phyloP scores from a whole-genome alignment of 2,329 filamentous ascomycete genomes.

The Penicillium brevicompactum region DNA sequence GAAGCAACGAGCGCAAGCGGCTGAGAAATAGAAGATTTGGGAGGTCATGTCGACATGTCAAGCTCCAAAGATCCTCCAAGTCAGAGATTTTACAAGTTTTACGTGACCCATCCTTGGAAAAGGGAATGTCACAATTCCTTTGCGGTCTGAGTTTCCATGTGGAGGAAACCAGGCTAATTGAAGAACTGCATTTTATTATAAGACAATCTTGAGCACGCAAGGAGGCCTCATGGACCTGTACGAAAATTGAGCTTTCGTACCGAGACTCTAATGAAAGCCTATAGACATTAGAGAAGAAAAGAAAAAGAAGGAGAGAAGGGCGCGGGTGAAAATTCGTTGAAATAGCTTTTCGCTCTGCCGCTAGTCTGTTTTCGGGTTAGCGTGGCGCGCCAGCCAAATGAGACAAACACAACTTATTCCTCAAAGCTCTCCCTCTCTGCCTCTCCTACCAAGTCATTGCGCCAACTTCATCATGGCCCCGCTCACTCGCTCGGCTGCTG shows the following conservation, averaged over 20 bases:
- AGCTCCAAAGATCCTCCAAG: conserved; percentile 7
- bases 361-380: conserved; percentile 39
- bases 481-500: conserved; percentile 35
- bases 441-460: conserved; percentile 20
- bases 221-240: conserved; percentile 83
- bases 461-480: conserved; percentile 39
- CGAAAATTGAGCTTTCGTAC: conserved; percentile 89
- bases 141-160: conserved; percentile 57
- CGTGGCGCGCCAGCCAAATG: conserved; percentile 35
- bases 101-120: conserved; percentile 5
- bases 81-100: conserved; percentile 2
- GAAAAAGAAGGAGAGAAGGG: conserved; percentile 49
- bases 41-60: neutral
- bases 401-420: conserved; percentile 31
- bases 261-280: conserved; percentile 99
- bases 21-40: conserved; percentile 9
- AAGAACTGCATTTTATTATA: conserved; percentile 76
- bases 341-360: conserved; percentile 32
- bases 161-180: conserved; percentile 66
- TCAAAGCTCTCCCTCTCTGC: conserved; percentile 19
- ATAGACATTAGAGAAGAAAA: conserved; percentile 58
- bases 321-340: conserved; percentile 31
- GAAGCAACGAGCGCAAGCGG: conserved; percentile 65
- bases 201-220: conserved; percentile 98
- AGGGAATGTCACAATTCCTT: conserved; percentile 48